Base-by-base conservation (phyloP, 2,329 filamentous ascomycete species). In the Paraconiothyrium brasiliense region DNA sequence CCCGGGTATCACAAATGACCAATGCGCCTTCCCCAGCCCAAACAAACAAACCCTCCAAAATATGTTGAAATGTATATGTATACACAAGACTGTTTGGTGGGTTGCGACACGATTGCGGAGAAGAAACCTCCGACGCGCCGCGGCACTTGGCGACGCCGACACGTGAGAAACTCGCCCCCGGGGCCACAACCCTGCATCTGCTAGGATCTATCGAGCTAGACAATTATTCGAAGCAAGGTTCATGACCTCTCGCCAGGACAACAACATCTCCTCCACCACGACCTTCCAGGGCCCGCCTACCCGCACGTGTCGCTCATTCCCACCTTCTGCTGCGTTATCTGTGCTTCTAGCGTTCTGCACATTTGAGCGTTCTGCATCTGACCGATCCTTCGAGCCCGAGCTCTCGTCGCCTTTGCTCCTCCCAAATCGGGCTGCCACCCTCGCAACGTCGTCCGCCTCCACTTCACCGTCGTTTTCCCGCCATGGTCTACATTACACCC, bases 401-500 rank as follows among this genome's bases (percentile, higher is more conserved):
- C 60, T 50, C 60, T 57, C 61, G 60, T 63, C 49, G 55, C 57
- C 44, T 47, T 58, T 63, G 51, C 62, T 60, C 60, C 47, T 61
- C 61, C 63, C 32, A 49, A 44, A n/a, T n/a, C 41, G 13, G 14
- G 16, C 32, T 47, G 50, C 59, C 60, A 57, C 54, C 59, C 34
- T 51, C 54, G 32, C 59, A 60, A 57, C 44, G 35, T 37, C 37
- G 34, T 30, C 43, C 44, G 44, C 46, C 56, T 59, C 61, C 37
- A 24, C 63, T 62, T 59, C 62, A 63, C 70, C 55, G 57, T 55
- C 47, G 59, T 57, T 44, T 58, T 48, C 55, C 64, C 64, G 61
- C 61, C 54, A 78, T 78, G 76, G 71, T 73, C 37, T 78, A 76
- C 59, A 78, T 78, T 57, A 78, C 76, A 27, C 67, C 73, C n/a